Base-by-base conservation (phyloP, 208 protist genomes). In the Crithidia mellificae region DNA sequence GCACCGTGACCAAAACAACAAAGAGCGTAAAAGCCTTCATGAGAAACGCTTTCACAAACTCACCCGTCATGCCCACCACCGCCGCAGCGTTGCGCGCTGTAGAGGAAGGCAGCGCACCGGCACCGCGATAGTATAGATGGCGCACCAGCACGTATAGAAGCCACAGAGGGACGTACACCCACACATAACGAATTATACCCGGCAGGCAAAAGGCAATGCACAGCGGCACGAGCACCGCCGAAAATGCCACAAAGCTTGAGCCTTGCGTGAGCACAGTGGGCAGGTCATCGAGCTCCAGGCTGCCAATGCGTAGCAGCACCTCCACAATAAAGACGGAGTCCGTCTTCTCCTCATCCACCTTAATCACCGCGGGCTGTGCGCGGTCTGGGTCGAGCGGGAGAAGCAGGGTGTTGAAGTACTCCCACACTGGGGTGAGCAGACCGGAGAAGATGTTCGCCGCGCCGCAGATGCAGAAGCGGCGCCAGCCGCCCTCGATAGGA, bases 221-320 rank as follows among this genome's bases (percentile, higher is more conserved):
- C 29, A 81, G 57, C 25, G 85, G 85, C 14, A 90, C 51, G 14
- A 87, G 39, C 34, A 87, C 71, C 12, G 81, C 75, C 4, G 79
- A 56, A 49, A 87, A 85, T 6, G 70, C 67, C 55, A 90, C 84
- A 56, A 90, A 90, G 36, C 64, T 73, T 25, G 75, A 72, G 41
- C 81, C 79, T 50, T 90, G 85, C 58, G 87, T 77, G 19, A 85
- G 46, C 22, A 90, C 85, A 0, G 75, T 90, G 29, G 78, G 70
- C 39, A 90, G 62, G 63, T 83, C 76, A 19, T 81, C 70, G 20
- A 90, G 68, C 66, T 90, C 68, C 17, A 87, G 46, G 29, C 63
- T 69, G 20, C 75, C 61, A 32, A 87, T 75, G 27, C 69, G 81
- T n/a, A 83, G 38, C 39, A 90, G 72, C 27, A 90, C 49, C 68